These are phyloP conservation scores for Gryganskiella cystojenkinii DNA, from an alignment of 192 early-diverging fungal genomes.

Conservation along the genomic window DNA sequence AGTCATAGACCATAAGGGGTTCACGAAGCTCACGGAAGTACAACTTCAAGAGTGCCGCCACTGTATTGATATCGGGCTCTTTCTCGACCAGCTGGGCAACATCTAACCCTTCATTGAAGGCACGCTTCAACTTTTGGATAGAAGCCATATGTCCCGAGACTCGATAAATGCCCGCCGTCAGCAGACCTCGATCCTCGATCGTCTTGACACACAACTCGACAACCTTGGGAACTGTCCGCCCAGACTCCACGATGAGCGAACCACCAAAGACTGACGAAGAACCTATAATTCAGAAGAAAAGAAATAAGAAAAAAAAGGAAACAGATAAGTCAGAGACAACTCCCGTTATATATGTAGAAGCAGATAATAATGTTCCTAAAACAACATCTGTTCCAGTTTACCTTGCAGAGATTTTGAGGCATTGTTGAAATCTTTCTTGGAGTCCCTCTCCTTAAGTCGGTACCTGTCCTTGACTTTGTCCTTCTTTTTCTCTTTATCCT, in stretches of 20 bases:
- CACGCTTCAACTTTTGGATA: conserved; percentile 63
- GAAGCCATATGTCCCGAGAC: conserved; percentile 69
- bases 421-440: conserved; percentile 1
- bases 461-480: conserved; percentile 17
- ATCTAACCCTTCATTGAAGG: conserved; percentile 63
- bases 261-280: conserved; percentile 44
- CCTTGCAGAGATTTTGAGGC: conserved; percentile 16
- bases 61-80: conserved; percentile 75
- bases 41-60: conserved; percentile 77
- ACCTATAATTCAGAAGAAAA: background rate
- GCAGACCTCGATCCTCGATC: conserved; percentile 68
- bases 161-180: conserved; percentile 72
- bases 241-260: conserved; percentile 52
- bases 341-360: background rate
- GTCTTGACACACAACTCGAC: conserved; percentile 68
- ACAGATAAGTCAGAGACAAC: background rate
- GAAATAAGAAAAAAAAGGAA: conserved; percentile 1
- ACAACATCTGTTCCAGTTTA: background rate
- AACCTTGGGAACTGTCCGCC: conserved; percentile 59
- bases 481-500: conserved; percentile 5
- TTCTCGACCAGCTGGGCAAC: conserved; percentile 62
- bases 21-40: conserved; percentile 80
- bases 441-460: conserved; percentile 22
- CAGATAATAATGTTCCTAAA: background rate
- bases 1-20: conserved; percentile 76